phyloP scores from a whole-genome alignment of 108 stramenopile genomes.

The Schizochytrium sp. region DNA sequence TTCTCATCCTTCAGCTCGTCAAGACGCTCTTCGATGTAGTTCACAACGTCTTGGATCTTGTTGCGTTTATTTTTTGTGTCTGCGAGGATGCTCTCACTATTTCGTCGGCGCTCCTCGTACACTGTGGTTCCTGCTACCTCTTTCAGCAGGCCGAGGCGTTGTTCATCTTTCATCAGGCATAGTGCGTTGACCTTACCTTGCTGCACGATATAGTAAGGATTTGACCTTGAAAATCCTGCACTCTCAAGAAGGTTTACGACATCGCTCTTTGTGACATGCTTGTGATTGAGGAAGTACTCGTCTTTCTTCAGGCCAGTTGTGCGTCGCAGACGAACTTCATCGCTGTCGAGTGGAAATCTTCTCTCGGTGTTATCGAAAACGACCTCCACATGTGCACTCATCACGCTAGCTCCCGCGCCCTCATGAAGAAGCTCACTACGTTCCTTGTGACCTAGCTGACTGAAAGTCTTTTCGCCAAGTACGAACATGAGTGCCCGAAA shows the following conservation, averaged over 20 bases:
- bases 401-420: constrained; percentile 84
- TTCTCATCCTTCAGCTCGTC: constrained; percentile 93
- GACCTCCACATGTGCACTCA: constrained; percentile 96
- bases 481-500: constrained; percentile 98
- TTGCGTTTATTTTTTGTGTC: constrained; percentile 87
- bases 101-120: constrained; percentile 95
- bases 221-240: constrained; percentile 95
- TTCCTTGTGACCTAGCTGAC: constrained; percentile 82
- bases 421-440: constrained; percentile 85
- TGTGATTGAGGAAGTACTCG: constrained; percentile 98
- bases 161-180: constrained; percentile 92
- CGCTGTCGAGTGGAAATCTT: constrained; percentile 80
- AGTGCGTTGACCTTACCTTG: constrained; percentile 97
- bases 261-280: constrained; percentile 88
- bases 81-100: constrained; percentile 89
- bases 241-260: constrained; percentile 92
- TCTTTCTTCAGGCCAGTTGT: constrained; percentile 98
- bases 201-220: constrained; percentile 99
- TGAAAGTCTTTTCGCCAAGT: constrained; percentile 87
- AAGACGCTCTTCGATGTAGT: constrained; percentile 88
- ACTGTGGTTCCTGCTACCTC: constrained; percentile 96
- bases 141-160: constrained; percentile 90
- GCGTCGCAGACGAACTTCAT: constrained; percentile 93
- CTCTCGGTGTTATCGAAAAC: constrained; percentile 98
- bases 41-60: constrained; percentile 89